Percentiles rank a stretch among this genome's conserved stretches.
Conservation (phyloP, 2,329 filamentous ascomycete species). For the Fragosphaeria purpurea region DNA sequence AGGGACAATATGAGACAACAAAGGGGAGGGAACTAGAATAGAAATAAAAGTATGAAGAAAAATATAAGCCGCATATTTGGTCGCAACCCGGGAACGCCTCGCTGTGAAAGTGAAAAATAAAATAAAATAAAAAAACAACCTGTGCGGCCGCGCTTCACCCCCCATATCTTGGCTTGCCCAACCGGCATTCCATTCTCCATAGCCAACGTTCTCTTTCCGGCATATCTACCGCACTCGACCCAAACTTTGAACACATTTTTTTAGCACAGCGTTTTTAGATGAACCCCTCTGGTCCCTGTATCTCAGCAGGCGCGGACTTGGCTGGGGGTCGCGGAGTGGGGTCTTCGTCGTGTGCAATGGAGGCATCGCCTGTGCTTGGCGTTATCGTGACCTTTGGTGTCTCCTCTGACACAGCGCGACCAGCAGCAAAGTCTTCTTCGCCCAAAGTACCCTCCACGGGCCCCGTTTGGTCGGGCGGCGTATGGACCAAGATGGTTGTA, state of each 20-base stretch:
- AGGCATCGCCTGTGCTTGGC: too few species aligned
- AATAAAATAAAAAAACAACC: neutral
- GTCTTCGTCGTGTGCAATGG: too few species aligned
- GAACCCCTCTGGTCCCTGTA: too few species aligned
- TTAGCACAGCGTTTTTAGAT: too few species aligned
- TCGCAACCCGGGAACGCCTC: neutral
- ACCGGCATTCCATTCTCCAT: neutral
- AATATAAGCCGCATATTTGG: neutral
- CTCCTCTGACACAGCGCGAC: neutral
- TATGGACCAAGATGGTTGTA: conserved; percentile 16
- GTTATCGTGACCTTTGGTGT: neutral
- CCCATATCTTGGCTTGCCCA: neutral
- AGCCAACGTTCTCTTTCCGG: too few species aligned
- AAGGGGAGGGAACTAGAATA: neutral
- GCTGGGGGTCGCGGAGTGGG: too few species aligned
- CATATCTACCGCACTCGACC: too few species aligned
- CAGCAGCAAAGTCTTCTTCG: neutral
- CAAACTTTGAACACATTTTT: too few species aligned
- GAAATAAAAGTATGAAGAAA: neutral
- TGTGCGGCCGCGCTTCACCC: neutral
- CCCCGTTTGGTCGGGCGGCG: conserved; percentile 14
- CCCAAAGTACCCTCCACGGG: neutral
- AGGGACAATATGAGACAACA: neutral
- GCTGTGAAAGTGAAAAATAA: neutral
- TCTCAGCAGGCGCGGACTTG: too few species aligned